Conservation (phyloP, 306 rosid genomes). For the Neltuma alba region DNA sequence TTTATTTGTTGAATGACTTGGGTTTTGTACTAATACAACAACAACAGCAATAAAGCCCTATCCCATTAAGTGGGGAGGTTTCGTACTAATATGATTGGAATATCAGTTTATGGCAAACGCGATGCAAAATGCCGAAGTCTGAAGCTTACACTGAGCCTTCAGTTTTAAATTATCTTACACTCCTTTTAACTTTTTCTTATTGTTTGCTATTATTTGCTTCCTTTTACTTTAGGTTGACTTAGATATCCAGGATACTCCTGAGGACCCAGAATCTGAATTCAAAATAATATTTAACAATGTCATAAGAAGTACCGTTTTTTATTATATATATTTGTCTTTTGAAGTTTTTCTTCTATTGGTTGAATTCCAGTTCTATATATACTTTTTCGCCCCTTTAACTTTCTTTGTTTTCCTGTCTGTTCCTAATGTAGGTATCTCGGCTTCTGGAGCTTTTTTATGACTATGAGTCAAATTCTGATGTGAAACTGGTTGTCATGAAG, state of each 20-base stretch:
- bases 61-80: too few relatives aligned
- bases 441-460: conserved; percentile 62
- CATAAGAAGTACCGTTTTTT: not conserved
- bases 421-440: conserved; percentile 53
- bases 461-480: conserved; percentile 61
- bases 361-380: conserved; percentile 3
- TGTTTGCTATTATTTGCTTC: not conserved
- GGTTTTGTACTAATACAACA: conserved; percentile 6
- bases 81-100: conserved; percentile 13
- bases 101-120: not conserved
- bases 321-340: not conserved
- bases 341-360: conserved; percentile 15
- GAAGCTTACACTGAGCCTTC: conserved; percentile 15
- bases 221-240: conserved; percentile 10
- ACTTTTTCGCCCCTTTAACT: not conserved
- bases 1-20: conserved; percentile 12
- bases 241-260: not conserved
- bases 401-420: conserved; percentile 5
- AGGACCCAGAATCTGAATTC: not conserved
- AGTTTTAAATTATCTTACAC: not conserved
- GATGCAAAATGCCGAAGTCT: not conserved
- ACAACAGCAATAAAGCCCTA: too few relatives aligned
- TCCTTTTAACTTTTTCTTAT: not conserved
- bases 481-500: conserved; percentile 77
- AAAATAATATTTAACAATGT: not conserved